Evolutionary conservation across 495 filamentous ascomycete species (phyloP).

Genomic region (Terfezia claveryi): DNA sequence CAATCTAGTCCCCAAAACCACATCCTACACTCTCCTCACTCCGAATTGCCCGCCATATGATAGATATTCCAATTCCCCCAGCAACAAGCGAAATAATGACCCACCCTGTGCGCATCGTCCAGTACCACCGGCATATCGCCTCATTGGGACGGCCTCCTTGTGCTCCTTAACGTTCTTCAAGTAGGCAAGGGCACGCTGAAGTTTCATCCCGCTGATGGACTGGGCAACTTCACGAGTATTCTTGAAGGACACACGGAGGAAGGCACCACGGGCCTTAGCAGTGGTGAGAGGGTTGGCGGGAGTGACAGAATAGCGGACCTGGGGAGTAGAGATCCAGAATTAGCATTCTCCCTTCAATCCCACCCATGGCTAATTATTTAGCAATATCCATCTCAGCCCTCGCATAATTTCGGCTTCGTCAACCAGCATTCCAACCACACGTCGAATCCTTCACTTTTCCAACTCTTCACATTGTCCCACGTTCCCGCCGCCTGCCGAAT

Average conservation of each 20-base stretch:
- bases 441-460: too few relatives aligned
- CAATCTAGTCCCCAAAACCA: not conserved
- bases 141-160: slow-evolving; percentile 90
- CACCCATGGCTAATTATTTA: too few relatives aligned
- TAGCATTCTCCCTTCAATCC: too few relatives aligned
- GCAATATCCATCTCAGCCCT: too few relatives aligned
- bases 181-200: slow-evolving; percentile 78
- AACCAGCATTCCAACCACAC: too few relatives aligned
- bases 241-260: slow-evolving; percentile 98
- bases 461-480: too few relatives aligned
- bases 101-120: slow-evolving; percentile 91
- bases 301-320: slow-evolving; percentile 97
- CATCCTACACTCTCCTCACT: too few relatives aligned
- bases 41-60: too few relatives aligned
- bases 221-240: slow-evolving; percentile 99
- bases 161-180: slow-evolving; percentile 91
- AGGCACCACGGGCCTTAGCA: slow-evolving; percentile 89
- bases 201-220: slow-evolving; percentile 98
- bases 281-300: slow-evolving; percentile 75
- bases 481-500: not conserved
- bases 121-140: slow-evolving; percentile 81
- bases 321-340: slow-evolving; percentile 8
- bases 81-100: slow-evolving; percentile 19
- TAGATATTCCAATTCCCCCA: not conserved
- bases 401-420: too few relatives aligned